Evolutionary conservation across 345 rosid genomes (phyloP).

Genomic region (Garcia nutans): DNA sequence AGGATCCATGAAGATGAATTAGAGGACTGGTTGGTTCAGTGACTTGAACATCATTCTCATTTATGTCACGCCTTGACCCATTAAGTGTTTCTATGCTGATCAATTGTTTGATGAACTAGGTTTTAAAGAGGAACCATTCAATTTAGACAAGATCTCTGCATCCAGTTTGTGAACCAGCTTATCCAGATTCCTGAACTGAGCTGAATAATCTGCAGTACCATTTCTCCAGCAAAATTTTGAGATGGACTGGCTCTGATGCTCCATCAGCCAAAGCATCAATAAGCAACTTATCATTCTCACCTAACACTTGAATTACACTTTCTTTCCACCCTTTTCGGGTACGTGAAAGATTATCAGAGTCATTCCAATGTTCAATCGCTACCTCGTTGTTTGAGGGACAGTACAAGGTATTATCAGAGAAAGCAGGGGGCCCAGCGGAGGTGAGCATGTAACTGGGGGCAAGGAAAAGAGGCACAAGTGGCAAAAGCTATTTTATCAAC

Average conservation of each 20-base stretch:
- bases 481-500: constrained; percentile 73
- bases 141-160: constrained; percentile 45
- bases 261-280: constrained; percentile 63
- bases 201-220: constrained; percentile 44
- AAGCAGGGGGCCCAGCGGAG: constrained; percentile 71
- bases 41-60: too few relatives aligned
- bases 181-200: constrained; percentile 58
- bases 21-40: too few relatives aligned
- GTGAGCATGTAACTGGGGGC: constrained; percentile 60
- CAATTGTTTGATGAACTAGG: constrained; percentile 29
- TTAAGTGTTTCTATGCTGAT: neutral
- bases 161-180: constrained; percentile 55
- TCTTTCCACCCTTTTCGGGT: constrained; percentile 55
- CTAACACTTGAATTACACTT: constrained; percentile 64
- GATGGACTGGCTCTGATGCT: constrained; percentile 54
- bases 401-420: constrained; percentile 50
- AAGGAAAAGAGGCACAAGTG: constrained; percentile 72
- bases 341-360: constrained; percentile 59
- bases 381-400: constrained; percentile 62
- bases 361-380: constrained; percentile 78
- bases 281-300: constrained; percentile 50
- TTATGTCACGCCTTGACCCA: too few relatives aligned
- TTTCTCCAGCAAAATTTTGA: constrained; percentile 58
- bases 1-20: too few relatives aligned
- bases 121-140: constrained; percentile 28